A percentile compares a stretch with the other conserved stretches of the same genome.
Conservation (phyloP, 768 basidiomycete genomes). For the Russula abietina region DNA sequence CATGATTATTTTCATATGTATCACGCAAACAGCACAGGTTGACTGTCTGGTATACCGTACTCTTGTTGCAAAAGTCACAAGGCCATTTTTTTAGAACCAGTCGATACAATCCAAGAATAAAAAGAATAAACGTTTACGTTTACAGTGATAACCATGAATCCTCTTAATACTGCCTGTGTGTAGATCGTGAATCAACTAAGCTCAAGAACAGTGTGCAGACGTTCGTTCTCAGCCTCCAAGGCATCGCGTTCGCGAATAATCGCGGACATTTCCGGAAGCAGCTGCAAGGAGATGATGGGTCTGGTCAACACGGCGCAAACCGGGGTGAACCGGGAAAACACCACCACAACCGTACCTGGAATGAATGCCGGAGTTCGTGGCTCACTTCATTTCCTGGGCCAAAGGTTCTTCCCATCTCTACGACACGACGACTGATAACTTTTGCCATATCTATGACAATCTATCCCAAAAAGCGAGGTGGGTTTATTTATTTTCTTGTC, state of each 20-base stretch:
- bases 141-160: neutral
- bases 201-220: neutral
- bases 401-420: neutral
- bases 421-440: neutral
- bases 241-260: conserved; percentile 11
- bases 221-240: conserved; percentile 5
- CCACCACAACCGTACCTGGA: neutral
- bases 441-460: conserved; percentile 10
- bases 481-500: neutral
- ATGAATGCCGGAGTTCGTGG: conserved; percentile 2
- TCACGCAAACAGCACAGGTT: neutral
- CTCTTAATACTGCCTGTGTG: neutral
- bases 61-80: neutral
- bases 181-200: neutral
- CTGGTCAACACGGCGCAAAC: neutral
- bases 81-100: neutral
- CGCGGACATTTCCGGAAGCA: conserved; percentile 6
- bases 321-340: neutral
- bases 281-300: neutral
- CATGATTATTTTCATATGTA: neutral
- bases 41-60: neutral
- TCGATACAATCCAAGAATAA: neutral
- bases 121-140: no score
- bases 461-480: neutral
- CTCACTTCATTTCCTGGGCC: neutral